A percentile compares a stretch with the other conserved stretches of the same genome.
Evolutionary conservation across 768 basidiomycete genomes (phyloP).

Genomic region (Strobilomyces dryophilus): DNA sequence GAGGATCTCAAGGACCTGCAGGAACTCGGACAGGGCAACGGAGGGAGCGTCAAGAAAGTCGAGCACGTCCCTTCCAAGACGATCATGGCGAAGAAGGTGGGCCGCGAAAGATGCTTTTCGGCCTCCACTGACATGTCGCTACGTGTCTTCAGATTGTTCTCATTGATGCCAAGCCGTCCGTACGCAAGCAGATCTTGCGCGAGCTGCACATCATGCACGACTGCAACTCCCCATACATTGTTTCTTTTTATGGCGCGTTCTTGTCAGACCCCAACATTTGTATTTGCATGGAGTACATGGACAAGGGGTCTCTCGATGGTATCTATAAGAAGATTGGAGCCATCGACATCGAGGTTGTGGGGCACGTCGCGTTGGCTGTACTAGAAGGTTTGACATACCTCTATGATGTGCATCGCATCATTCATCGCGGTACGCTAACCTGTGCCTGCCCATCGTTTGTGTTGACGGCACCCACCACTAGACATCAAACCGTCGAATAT

Average conservation of each 20-base stretch:
- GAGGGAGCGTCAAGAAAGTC: conserved; percentile 95
- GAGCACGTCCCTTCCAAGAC: conserved; percentile 88
- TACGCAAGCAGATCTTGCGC: conserved; percentile 95
- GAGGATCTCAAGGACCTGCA: conserved; percentile 89
- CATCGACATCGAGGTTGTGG: conserved; percentile 89
- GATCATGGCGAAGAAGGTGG: conserved; percentile 97
- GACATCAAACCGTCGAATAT: conserved; percentile 99
- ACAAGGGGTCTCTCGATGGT: conserved; percentile 89
- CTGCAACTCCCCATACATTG: conserved; percentile 89
- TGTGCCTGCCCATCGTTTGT: background rate
- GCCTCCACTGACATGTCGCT: background rate
- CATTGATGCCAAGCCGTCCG: conserved; percentile 93
- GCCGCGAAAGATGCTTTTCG: conserved; percentile 19
- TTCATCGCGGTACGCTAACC: conserved; percentile 83
- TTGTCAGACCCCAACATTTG: conserved; percentile 97
- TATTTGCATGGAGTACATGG: conserved; percentile 97
- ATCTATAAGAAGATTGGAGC: conserved; percentile 96
- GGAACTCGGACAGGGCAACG: conserved; percentile 94
- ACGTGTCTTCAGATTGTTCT: conserved; percentile 68
- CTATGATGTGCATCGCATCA: conserved; percentile 96
- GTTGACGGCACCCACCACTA: conserved; percentile 32
- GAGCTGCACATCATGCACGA: conserved; percentile 99
- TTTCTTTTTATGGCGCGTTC: conserved; percentile 97
- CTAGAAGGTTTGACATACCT: conserved; percentile 94
- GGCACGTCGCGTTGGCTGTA: conserved; percentile 91